These are phyloP conservation scores for Metschnikowia sp. DNA, from an alignment of 805 yeast species.

Conservation along the genomic window DNA sequence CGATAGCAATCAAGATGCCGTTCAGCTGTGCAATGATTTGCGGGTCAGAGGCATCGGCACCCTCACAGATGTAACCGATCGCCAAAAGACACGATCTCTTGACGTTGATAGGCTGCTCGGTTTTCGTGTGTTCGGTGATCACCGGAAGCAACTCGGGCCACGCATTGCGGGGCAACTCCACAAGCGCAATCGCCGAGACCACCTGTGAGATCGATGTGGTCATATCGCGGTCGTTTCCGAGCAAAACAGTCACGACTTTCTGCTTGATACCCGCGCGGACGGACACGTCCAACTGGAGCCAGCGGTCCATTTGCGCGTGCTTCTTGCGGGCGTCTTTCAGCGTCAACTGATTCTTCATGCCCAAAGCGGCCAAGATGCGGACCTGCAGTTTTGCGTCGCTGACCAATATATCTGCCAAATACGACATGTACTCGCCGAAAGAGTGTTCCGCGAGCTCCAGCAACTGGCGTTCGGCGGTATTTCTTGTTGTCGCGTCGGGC, in stretches of 20 bases:
- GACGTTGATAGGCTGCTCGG: conserved; percentile 71
- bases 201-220: conserved; percentile 89
- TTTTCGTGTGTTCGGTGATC: conserved; percentile 81
- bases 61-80: conserved; percentile 94
- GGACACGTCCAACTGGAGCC: conserved; percentile 60
- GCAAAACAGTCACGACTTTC: conserved; percentile 53
- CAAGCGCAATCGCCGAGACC: conserved; percentile 95
- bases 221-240: conserved; percentile 68
- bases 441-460: conserved; percentile 66
- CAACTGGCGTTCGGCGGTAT: conserved; percentile 76
- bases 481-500: conserved; percentile 63
- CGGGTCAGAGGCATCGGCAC: conserved; percentile 79
- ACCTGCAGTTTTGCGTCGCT: conserved; percentile 73
- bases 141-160: conserved; percentile 86
- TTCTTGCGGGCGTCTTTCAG: conserved; percentile 71
- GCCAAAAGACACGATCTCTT: conserved; percentile 85
- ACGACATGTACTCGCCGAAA: conserved; percentile 69
- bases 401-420: conserved; percentile 68
- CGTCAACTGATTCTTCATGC: conserved; percentile 80
- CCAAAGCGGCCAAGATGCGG: conserved; percentile 86
- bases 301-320: conserved; percentile 61
- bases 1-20: conserved; percentile 91
- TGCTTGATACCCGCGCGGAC: conserved; percentile 65
- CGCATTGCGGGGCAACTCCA: conserved; percentile 81
- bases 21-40: conserved; percentile 80